These are phyloP conservation scores for Fistulinella prunicolor DNA, from an alignment of 768 basidiomycete genomes.

Conservation along the genomic window DNA sequence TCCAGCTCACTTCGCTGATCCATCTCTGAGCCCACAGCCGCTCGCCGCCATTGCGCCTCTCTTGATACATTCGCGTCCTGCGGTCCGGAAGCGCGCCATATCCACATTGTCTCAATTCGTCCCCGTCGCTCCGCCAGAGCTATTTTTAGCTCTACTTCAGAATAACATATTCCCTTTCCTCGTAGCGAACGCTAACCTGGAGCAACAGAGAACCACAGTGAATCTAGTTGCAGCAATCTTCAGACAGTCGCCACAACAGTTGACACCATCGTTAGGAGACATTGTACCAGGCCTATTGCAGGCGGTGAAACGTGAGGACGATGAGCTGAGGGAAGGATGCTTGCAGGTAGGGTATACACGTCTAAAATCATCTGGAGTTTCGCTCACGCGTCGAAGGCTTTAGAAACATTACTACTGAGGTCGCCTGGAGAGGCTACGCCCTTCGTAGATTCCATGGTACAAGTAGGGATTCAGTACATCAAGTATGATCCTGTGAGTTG, in stretches of 20 bases:
- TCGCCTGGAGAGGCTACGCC: constrained; percentile 81
- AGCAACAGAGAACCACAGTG: constrained; percentile 74
- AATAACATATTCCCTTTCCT: constrained; percentile 61
- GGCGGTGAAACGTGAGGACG: constrained; percentile 71
- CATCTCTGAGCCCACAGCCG: constrained; percentile 54
- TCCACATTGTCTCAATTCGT: constrained; percentile 82
- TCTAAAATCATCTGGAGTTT: neutral
- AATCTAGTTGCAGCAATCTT: constrained; percentile 79
- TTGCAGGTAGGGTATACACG: constrained; percentile 53
- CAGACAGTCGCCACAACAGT: constrained; percentile 65
- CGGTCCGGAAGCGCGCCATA: constrained; percentile 92
- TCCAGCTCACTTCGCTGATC: constrained; percentile 59
- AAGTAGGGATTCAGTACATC: constrained; percentile 72
- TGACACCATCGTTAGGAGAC: constrained; percentile 56
- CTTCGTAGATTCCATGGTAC: constrained; percentile 65
- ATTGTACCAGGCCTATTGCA: constrained; percentile 72
- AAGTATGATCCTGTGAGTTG: constrained; percentile 83
- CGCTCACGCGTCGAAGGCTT: constrained; percentile 42
- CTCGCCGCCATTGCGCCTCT: constrained; percentile 67
- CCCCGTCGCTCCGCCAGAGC: constrained; percentile 59
- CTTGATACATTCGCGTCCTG: constrained; percentile 71
- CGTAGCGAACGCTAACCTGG: constrained; percentile 47
- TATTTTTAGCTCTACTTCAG: constrained; percentile 61
- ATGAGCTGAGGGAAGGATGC: constrained; percentile 77
- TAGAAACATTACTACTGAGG: constrained; percentile 81